Base-by-base conservation (phyloP, 2,329 filamentous ascomycete genomes). In the Exophiala aquamarina region DNA sequence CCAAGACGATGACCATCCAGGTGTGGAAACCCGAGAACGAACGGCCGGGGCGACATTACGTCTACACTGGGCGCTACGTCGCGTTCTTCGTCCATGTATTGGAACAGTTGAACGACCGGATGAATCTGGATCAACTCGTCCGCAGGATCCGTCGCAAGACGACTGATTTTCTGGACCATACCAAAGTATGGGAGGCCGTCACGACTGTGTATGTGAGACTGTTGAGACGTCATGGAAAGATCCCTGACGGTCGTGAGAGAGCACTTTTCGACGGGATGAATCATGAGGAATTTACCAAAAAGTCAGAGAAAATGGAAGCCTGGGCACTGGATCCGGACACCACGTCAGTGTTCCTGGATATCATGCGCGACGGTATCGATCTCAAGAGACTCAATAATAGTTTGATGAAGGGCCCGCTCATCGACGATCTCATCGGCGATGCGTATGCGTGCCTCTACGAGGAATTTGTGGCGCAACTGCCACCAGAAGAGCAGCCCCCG, bases 21-120 rank as follows among this genome's bases (percentile, higher is more conserved):
- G 89, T 96, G 3, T 96, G 91, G 91, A 92, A 91, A 59, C 93
- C 91, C 29, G 91, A 95, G 56, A 83, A 87, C 37, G 91, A 96
- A 64, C 75, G 84, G 17, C 76, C 89, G 0, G 91, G 91, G 0
- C 81, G 91, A 14, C 91, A 96, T 65, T 93, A 95, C 61, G 89
- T 95, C 29, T 96, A 93, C 64, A 95, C 89, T 0, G 83, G 88
- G 39, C 84, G 87, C 54, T 96, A 96, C 61, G 86, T 89, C 1
- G 82, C 83, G 14, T 93, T 93, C 62, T 89, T 94, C 66, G 82
- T 89, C 10, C 76, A 79, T 44, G 73, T 95, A 6, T 74, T 95
- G 5, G 80, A 86, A 33, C 79, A 88, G 41, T 78, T 91, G 55
- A 80, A 83, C 43, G 90, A 96, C 60, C 81, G 88, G 18, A 66